These are phyloP conservation scores for Pythium guiyangense DNA, from an alignment of 352 stramenopile genomes.

Conservation along the genomic window DNA sequence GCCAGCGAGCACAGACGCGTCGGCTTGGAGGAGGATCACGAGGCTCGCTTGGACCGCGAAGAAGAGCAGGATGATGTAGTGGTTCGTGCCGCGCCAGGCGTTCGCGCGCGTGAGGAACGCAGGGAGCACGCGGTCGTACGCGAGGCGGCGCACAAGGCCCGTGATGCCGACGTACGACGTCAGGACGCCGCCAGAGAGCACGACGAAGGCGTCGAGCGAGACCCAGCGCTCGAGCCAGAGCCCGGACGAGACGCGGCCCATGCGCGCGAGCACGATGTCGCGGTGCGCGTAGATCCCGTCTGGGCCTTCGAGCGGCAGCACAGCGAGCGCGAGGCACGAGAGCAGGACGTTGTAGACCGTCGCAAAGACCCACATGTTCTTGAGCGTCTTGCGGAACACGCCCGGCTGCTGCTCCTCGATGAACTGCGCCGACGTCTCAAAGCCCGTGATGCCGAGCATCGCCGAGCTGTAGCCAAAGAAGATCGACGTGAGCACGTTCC, in stretches of 20 bases:
- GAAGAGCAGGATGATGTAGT: constrained; percentile 75
- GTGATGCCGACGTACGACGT: constrained; percentile 85
- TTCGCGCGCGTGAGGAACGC: constrained; percentile 50
- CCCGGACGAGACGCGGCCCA: constrained; percentile 33
- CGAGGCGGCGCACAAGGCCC: constrained; percentile 69
- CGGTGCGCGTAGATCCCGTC: constrained; percentile 42
- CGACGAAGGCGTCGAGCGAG: constrained; percentile 83
- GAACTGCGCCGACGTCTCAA: constrained; percentile 85
- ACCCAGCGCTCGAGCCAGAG: constrained; percentile 49
- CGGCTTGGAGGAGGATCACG: constrained; percentile 61
- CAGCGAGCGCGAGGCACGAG: constrained; percentile 51
- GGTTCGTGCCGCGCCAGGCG: constrained; percentile 56
- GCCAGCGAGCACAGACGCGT: constrained; percentile 62
- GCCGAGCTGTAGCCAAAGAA: constrained; percentile 74
- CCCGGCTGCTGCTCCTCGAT: constrained; percentile 78
- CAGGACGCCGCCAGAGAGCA: constrained; percentile 76
- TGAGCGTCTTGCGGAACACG: constrained; percentile 73
- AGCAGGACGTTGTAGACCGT: constrained; percentile 84
- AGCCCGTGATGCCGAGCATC: constrained; percentile 87
- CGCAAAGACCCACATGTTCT: constrained; percentile 74
- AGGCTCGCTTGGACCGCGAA: constrained; percentile 60
- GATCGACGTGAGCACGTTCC: constrained; percentile 38
- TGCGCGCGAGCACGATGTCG: constrained; percentile 66
- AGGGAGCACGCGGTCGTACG: constrained; percentile 56
- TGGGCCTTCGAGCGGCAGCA: constrained; percentile 58